phyloP scores from a whole-genome alignment of 1,284 basidiomycete genomes.

The Puccinia triticina region DNA sequence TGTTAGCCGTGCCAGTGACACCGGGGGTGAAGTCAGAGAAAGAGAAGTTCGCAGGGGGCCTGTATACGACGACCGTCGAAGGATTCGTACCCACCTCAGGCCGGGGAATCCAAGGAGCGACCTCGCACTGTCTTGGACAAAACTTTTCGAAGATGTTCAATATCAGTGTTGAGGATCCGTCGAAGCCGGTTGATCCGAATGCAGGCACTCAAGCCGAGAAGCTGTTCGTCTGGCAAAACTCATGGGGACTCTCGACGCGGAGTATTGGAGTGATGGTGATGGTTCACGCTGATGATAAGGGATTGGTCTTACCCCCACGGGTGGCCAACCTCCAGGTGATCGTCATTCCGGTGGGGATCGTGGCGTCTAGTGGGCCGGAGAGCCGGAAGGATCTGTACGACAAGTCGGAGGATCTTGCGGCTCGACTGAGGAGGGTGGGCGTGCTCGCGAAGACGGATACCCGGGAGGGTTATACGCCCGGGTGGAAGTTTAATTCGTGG shows the following conservation, averaged over 20 bases:
- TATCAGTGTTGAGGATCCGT: conserved; percentile 91
- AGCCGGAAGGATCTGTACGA: conserved; percentile 74
- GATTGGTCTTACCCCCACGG: conserved; percentile 89
- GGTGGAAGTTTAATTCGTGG: conserved; percentile 99
- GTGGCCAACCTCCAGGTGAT: conserved; percentile 91
- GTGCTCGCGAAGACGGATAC: conserved; percentile 87
- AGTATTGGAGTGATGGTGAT: conserved; percentile 99
- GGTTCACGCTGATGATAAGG: conserved; percentile 98
- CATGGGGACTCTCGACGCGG: conserved; percentile 96
- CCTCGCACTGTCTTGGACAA: conserved; percentile 95
- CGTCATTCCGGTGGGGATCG: conserved; percentile 90
- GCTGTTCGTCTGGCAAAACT: conserved; percentile 93
- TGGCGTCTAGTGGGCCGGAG: conserved; percentile 72
- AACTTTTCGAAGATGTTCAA: conserved; percentile 99
- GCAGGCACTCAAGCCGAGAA: conserved; percentile 67
- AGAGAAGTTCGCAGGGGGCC: conserved; percentile 97
- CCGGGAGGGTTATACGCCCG: conserved; percentile 92
- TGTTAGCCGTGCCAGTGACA: conserved; percentile 95
- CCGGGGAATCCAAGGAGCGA: conserved; percentile 96
- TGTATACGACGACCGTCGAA: conserved; percentile 98
- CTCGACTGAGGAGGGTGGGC: conserved; percentile 71
- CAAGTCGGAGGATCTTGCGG: conserved; percentile 71
- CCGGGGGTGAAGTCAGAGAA: conserved; percentile 97
- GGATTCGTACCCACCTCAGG: conserved; percentile 97
- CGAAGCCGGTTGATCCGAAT: conserved; percentile 66